Percentiles rank a stretch among this genome's conserved stretches.
Conservation (phyloP, 2,329 filamentous ascomycete species). For the Colletotrichum sp. region DNA sequence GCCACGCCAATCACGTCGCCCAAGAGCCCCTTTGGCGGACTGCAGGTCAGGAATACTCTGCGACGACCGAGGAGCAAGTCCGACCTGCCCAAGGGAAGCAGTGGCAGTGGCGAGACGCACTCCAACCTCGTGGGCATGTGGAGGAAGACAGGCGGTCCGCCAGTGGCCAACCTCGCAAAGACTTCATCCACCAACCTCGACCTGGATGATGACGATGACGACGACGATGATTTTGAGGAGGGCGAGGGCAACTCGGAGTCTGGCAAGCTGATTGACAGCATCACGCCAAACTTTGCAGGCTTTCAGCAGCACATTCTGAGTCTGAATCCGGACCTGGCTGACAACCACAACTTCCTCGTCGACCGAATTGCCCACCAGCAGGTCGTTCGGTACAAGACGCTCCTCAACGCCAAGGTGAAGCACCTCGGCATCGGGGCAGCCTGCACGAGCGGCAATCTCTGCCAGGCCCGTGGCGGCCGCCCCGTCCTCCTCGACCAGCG, state of each 20-base stretch:
- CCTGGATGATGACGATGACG: constrained; percentile 60
- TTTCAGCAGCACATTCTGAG: constrained; percentile 77
- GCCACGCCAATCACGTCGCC: constrained; percentile 58
- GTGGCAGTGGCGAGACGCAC: constrained; percentile 22
- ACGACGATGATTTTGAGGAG: constrained; percentile 65
- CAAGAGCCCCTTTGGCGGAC: constrained; percentile 51
- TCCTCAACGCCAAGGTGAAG: constrained; percentile 73
- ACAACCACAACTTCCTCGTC: constrained; percentile 66
- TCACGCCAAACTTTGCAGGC: constrained; percentile 75
- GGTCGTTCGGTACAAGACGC: constrained; percentile 76
- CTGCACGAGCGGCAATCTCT: constrained; percentile 68
- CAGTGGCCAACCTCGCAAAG: constrained; percentile 53
- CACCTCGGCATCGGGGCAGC: constrained; percentile 67
- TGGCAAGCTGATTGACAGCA: constrained; percentile 66
- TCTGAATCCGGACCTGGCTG: constrained; percentile 73
- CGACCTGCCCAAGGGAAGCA: constrained; percentile 48
- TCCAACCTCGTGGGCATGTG: constrained; percentile 55
- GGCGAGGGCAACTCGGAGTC: constrained; percentile 67
- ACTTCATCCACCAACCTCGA: constrained; percentile 27
- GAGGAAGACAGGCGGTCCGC: constrained; percentile 59
- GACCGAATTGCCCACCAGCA: constrained; percentile 87
- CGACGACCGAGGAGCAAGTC: constrained; percentile 63
- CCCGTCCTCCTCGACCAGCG: constrained; percentile 66
- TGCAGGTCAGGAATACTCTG: constrained; percentile 53
- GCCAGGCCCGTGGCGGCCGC: constrained; percentile 71